Evolutionary conservation across 257 asterid genomes (phyloP), one percentile per base, ranked within the genome.

Genomic region (Fraxinus pennsylvanica): DNA sequence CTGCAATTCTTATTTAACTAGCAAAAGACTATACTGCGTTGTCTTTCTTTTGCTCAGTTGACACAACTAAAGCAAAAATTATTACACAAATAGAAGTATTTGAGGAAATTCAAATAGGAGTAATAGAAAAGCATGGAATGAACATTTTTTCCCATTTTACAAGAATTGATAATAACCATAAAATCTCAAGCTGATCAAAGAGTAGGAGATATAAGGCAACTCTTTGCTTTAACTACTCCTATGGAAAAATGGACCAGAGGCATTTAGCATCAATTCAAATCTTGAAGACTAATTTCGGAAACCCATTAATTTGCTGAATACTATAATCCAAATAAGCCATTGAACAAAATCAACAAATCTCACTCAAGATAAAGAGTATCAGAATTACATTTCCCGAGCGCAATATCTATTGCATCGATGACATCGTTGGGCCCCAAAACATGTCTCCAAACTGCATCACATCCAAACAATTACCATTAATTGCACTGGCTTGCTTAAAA

Each of bases 361-460:
- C 72, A 35, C 54, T 8, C 5, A 57, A 57, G 38, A 21, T 35
- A 72, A 32, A 59, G 71, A 21, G 47, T 41, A 81, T 38, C 41
- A 41, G 1, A 29, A 45, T 81, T 91, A 96, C 99, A 96, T 88
- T 96, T 96, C 74, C 97, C 98, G 10, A 93, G 89, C 50, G 97
- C 91, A 67, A 96, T 86, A 79, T 88, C 97, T 4, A 96, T 80
- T 76, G 88, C 92, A 84, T 96, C 97, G 74, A 96, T 83, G 65
- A 81, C 82, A 67, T 93, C 99, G 43, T 85, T 86, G 57, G 88
- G 87, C 81, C 97, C 99, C 92, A 93, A 85, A 81, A 91, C 89
- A 86, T 89, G 99, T 92, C 99, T 87, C 99, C 99, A 96, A 87
- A 92, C 99, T 96, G 91, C 96, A 86, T 70, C 35, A 74, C 65